A percentile compares a stretch with the other conserved stretches of the same genome.
phyloP scores from a whole-genome alignment of 352 stramenopile species.

The Phytophthora meadii region DNA sequence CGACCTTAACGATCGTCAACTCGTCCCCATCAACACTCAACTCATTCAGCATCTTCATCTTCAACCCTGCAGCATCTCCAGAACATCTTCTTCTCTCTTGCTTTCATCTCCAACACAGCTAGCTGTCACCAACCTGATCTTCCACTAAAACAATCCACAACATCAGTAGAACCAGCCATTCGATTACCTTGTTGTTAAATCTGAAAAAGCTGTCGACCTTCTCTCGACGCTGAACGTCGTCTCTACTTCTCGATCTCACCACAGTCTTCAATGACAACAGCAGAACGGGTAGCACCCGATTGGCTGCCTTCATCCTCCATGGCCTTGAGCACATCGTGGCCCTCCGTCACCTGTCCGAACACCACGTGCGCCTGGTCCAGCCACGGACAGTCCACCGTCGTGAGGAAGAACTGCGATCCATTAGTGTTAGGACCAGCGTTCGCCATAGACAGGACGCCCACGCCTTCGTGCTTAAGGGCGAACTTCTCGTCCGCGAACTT shows the following conservation, averaged over 20 bases:
- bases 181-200: conserved; percentile 1
- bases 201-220: background rate
- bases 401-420: conserved; percentile 98
- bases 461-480: conserved; percentile 89
- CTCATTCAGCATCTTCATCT: conserved; percentile 15
- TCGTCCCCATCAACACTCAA: conserved; percentile 29
- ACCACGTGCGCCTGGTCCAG: conserved; percentile 91
- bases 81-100: conserved; percentile 9
- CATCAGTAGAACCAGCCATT: background rate
- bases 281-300: conserved; percentile 83
- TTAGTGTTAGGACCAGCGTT: conserved; percentile 98
- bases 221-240: conserved; percentile 1
- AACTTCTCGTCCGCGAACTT: conserved; percentile 98
- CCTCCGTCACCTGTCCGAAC: conserved; percentile 94
- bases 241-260: conserved; percentile 88
- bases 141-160: conserved; percentile 7
- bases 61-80: conserved; percentile 2
- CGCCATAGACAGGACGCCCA: conserved; percentile 95
- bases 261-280: conserved; percentile 96
- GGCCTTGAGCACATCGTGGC: conserved; percentile 95
- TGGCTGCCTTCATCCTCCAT: conserved; percentile 95
- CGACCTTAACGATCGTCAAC: conserved; percentile 18
- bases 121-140: conserved; percentile 18
- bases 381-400: conserved; percentile 91
- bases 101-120: conserved; percentile 20